Conservation (phyloP, 2,329 filamentous ascomycete species). For the Trichoderma pleuroti region DNA sequence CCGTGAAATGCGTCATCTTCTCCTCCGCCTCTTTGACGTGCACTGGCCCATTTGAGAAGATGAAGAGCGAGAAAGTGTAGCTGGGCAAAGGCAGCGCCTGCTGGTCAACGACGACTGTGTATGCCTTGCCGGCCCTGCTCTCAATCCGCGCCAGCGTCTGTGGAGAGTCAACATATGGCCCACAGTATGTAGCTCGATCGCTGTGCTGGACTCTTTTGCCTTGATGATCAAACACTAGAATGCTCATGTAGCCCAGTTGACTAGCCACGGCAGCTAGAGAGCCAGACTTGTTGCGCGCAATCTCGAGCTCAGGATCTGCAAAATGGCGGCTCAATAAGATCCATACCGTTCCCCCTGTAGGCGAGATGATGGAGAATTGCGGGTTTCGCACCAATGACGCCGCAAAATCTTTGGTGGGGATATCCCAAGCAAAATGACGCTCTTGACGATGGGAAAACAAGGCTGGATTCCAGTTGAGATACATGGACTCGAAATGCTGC, state of each 20-base stretch:
- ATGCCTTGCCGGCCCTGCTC: conserved; percentile 38
- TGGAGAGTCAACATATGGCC: conserved; percentile 89
- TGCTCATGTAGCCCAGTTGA: conserved; percentile 76
- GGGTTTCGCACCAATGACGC: conserved; percentile 62
- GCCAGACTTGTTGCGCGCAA: conserved; percentile 44
- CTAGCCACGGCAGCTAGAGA: conserved; percentile 45
- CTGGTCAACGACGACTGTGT: conserved; percentile 69
- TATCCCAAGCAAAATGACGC: conserved; percentile 82
- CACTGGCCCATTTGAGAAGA: conserved; percentile 67
- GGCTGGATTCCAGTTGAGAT: conserved; percentile 93
- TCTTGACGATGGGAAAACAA: conserved; percentile 81
- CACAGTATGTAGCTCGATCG: conserved; percentile 67
- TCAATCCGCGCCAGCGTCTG: conserved; percentile 77
- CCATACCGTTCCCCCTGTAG: conserved; percentile 66
- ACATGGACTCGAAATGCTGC: conserved; percentile 92
- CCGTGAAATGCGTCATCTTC: conserved; percentile 55
- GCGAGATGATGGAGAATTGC: conserved; percentile 66
- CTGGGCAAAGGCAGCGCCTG: conserved; percentile 68
- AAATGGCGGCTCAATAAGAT: conserved; percentile 85
- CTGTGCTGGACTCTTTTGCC: conserved; percentile 72
- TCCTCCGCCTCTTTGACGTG: conserved; percentile 59
- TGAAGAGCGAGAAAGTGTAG: conserved; percentile 84
- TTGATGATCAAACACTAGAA: conserved; percentile 71
- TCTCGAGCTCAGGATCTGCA: conserved; percentile 60
- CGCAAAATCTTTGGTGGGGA: conserved; percentile 48